Evolutionary conservation across 2,329 filamentous ascomycete species (phyloP).

Genomic region (Venturia nashicola): DNA sequence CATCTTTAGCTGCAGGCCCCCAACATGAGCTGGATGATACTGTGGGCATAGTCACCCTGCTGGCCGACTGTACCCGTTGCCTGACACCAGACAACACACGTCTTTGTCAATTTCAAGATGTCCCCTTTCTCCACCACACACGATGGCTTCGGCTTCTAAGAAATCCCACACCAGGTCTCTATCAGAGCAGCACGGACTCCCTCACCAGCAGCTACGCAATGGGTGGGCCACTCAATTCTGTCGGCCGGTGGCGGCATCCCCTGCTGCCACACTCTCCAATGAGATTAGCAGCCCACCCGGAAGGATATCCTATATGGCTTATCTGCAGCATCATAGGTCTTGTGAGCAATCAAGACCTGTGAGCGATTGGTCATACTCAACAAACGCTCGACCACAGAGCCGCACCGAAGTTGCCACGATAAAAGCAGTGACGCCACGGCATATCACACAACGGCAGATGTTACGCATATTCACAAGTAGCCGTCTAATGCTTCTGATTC

Average conservation of each 20-base stretch:
- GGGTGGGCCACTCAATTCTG: neutral
- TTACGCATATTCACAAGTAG: neutral
- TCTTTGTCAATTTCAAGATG: neutral
- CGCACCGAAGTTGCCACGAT: neutral
- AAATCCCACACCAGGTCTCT: neutral
- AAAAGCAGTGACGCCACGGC: neutral
- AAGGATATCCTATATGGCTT: neutral
- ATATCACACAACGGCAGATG: neutral
- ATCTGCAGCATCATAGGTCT: neutral
- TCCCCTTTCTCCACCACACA: neutral
- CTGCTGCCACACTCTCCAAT: neutral
- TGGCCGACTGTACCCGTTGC: neutral
- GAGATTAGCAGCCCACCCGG: neutral
- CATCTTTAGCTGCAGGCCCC: neutral
- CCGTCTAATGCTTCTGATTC: neutral
- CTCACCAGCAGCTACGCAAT: neutral
- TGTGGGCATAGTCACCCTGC: neutral
- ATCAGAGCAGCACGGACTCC: neutral
- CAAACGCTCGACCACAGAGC: neutral
- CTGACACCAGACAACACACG: neutral
- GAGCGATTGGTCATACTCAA: neutral
- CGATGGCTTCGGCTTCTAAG: neutral
- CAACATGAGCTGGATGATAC: neutral
- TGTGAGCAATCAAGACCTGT: neutral
- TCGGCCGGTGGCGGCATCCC: neutral